Conservation (phyloP, 139 green algal species). For the Haematococcus lacustris region DNA sequence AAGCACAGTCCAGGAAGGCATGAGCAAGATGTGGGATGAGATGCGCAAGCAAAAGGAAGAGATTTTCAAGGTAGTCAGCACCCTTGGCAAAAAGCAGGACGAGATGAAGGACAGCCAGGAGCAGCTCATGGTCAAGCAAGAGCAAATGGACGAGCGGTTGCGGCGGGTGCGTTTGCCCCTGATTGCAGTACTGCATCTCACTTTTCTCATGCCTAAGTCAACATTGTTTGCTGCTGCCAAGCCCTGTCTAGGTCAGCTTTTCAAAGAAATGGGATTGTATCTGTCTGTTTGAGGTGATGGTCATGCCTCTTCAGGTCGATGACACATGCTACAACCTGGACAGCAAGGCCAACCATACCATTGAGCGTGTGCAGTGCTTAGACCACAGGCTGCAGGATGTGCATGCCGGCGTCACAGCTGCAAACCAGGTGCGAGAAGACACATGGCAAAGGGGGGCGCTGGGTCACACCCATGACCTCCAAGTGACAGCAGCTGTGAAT, state of each 20-base stretch:
- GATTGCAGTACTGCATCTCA: too few species aligned
- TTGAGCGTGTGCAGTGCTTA: constrained; percentile 19
- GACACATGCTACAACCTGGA: constrained; percentile 17
- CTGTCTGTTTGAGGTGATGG: too few species aligned
- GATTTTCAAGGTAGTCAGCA: constrained; percentile 16
- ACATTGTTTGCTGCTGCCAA: too few species aligned
- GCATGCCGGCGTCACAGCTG: constrained; percentile 13
- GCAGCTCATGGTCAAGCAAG: constrained; percentile 23
- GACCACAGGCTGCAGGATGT: constrained; percentile 26
- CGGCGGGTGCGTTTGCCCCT: constrained; percentile 12
- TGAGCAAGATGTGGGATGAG: constrained; percentile 34
- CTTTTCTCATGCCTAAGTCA: too few species aligned
- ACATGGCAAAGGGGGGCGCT: too few species aligned
- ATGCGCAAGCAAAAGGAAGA: constrained; percentile 37
- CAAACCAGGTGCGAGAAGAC: constrained; percentile 21
- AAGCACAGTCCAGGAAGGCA: constrained; percentile 16
- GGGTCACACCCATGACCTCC: too few species aligned
- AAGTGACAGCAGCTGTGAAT: too few species aligned
- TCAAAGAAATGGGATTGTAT: too few species aligned
- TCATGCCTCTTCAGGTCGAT: constrained; percentile 15
- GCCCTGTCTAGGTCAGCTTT: too few species aligned
- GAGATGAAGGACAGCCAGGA: constrained; percentile 22
- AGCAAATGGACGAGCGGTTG: constrained; percentile 24
- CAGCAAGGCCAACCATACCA: constrained; percentile 26
- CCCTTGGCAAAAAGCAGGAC: constrained; percentile 20